phyloP scores from a whole-genome alignment of 2,329 filamentous ascomycete genomes.

The Massarina eburnea region DNA sequence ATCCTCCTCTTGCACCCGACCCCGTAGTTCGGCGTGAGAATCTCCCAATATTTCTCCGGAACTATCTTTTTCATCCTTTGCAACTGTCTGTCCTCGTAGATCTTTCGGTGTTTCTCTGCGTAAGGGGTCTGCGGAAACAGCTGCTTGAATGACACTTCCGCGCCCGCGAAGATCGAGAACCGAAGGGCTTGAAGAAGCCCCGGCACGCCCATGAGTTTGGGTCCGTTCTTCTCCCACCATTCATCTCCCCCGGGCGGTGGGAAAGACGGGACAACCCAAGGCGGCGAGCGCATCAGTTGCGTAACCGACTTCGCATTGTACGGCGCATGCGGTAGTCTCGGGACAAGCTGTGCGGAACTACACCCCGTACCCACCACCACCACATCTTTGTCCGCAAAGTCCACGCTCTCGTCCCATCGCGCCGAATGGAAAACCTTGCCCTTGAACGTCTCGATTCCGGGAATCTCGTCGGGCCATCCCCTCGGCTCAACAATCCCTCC shows the following conservation, averaged over 20 bases:
- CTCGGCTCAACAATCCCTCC: slow-evolving; percentile 60
- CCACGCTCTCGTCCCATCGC: slow-evolving; percentile 56
- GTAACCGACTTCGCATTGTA: slow-evolving; percentile 59
- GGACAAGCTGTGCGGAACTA: slow-evolving; percentile 60
- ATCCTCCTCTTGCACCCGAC: slow-evolving; percentile 67
- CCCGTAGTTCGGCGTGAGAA: slow-evolving; percentile 63
- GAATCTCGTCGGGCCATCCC: slow-evolving; percentile 52
- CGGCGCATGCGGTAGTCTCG: slow-evolving; percentile 50
- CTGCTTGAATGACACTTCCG: slow-evolving; percentile 49
- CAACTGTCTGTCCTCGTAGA: slow-evolving; percentile 48
- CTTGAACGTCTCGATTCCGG: slow-evolving; percentile 56
- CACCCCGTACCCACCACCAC: slow-evolving; percentile 62
- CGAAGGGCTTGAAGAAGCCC: slow-evolving; percentile 52
- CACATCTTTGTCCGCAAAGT: slow-evolving; percentile 58
- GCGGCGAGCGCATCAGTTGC: slow-evolving; percentile 60
- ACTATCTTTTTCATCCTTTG: slow-evolving; percentile 52
- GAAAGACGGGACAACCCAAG: slow-evolving; percentile 54
- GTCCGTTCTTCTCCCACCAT: slow-evolving; percentile 51
- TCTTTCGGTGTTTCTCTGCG: slow-evolving; percentile 42
- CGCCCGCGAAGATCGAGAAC: slow-evolving; percentile 47
- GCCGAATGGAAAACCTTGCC: slow-evolving; percentile 61
- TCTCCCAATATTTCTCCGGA: slow-evolving; percentile 62
- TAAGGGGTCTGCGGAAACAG: slow-evolving; percentile 48
- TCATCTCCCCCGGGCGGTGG: slow-evolving; percentile 43
- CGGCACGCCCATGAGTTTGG: slow-evolving; percentile 54